Base-by-base conservation (phyloP, 2,329 filamentous ascomycete genomes). In the Bipolaris zeicola region DNA sequence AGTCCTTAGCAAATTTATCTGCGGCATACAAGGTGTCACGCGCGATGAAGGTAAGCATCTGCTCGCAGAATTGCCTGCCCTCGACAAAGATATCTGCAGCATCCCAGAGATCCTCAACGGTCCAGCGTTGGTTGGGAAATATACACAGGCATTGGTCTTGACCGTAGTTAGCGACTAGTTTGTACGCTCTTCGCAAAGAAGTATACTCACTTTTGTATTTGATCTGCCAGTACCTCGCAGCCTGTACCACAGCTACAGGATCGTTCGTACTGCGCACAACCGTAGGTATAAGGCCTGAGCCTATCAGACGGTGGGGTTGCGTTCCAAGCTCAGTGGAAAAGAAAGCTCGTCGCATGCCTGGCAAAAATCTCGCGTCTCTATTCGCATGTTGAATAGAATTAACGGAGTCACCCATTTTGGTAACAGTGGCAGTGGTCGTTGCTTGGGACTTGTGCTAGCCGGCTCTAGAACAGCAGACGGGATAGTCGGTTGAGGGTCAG, bases 61-160 rank as follows among this genome's bases (percentile, higher is more conserved):
- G 52, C n/a, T 62, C 37, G 38, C 72, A 70, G 42, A 72, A 74
- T 1, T 37, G n/a, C 10, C 61, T 55, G 2, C 61, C 58, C n/a
- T 76, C 68, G 7, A 71, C n/a, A 33, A 72, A 65, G 20, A 76
- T 69, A 36, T 76, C 74, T 54, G 58, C 42, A 7, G 58, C 55
- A 43, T 76, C 74, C 69, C 72, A 77, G 7, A 76, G 63, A 49
- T 77, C 74, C 28, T 62, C 31, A 8, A 75, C 68, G 6, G 45
- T 53, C 64, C 65, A 74, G 6, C 60, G 61, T 38, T 59, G 49
- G 6, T 57, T 46, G 4, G 71, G 69, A 36, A 73, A 71, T 47
- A 75, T 68, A 46, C 63, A 62, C 26, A 63, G 55, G 45, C 66
- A 73, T 18, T 68, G 57, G 13, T 56, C 48, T 55, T 33, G 1